A percentile compares a stretch with the other conserved stretches of the same genome.
These are phyloP conservation scores for Clonostachys chloroleuca DNA, from an alignment of 2,329 filamentous ascomycete species.

Conservation along the genomic window DNA sequence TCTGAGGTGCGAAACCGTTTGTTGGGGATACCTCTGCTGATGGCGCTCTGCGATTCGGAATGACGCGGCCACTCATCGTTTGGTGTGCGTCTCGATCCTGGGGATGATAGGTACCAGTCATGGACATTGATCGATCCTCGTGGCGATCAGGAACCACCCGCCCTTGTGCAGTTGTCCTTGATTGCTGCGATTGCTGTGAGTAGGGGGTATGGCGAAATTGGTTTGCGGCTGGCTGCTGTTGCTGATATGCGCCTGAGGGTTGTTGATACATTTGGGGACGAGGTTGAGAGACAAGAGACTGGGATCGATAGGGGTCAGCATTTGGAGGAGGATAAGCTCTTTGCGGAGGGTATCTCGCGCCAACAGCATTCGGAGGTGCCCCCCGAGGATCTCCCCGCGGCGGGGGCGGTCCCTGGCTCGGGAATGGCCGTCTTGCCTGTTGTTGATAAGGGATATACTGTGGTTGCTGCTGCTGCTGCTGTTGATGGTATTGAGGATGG, in stretches of 20 bases:
- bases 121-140: slow-evolving; percentile 92
- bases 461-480: slow-evolving; percentile 33
- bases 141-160: slow-evolving; percentile 86
- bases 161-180: slow-evolving; percentile 85
- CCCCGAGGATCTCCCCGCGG: slow-evolving; percentile 62
- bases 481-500: slow-evolving; percentile 41
- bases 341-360: slow-evolving; percentile 40
- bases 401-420: slow-evolving; percentile 38
- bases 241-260: slow-evolving; percentile 55
- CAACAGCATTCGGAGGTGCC: slow-evolving; percentile 33
- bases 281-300: slow-evolving; percentile 77
- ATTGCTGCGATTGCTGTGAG: slow-evolving; percentile 52
- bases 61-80: slow-evolving; percentile 88
- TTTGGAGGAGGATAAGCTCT: slow-evolving; percentile 65
- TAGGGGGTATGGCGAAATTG: slow-evolving; percentile 75
- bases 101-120: slow-evolving; percentile 70
- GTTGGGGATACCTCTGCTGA: slow-evolving; percentile 27
- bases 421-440: slow-evolving; percentile 35
- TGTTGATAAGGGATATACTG: slow-evolving; percentile 15
- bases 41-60: slow-evolving; percentile 63
- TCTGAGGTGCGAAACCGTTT: slow-evolving; percentile 26
- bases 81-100: slow-evolving; percentile 78
- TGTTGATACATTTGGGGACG: slow-evolving; percentile 70
- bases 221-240: slow-evolving; percentile 62
- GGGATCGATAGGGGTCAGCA: slow-evolving; percentile 83